phyloP scores from a whole-genome alignment of 768 basidiomycete genomes.

The Boletus huronensis region DNA sequence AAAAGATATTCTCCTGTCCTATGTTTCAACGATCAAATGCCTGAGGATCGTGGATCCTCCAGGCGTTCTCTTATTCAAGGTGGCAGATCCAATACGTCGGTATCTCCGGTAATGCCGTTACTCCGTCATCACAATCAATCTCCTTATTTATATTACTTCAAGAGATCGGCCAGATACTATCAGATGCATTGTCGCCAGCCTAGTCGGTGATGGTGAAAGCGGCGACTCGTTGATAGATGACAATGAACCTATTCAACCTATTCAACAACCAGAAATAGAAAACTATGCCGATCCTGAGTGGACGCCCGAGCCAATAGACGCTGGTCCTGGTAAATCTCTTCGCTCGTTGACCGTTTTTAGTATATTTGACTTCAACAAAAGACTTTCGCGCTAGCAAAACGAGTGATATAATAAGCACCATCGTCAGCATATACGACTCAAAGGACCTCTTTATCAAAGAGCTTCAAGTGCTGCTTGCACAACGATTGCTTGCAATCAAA shows the following conservation, averaged over 20 bases:
- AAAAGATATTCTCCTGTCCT: slow-evolving; percentile 82
- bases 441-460: slow-evolving; percentile 96
- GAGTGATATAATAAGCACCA: slow-evolving; percentile 91
- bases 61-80: slow-evolving; percentile 89
- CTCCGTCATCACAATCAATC: not conserved
- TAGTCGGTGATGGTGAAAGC: slow-evolving; percentile 82
- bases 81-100: slow-evolving; percentile 86
- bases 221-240: slow-evolving; percentile 83
- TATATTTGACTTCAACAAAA: slow-evolving; percentile 28
- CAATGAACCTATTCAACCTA: slow-evolving; percentile 72
- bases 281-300: slow-evolving; percentile 91
- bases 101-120: slow-evolving; percentile 68
- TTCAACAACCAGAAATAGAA: slow-evolving; percentile 74
- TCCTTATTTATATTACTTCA: not conserved
- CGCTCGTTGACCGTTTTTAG: not conserved
- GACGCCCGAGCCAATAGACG: slow-evolving; percentile 96
- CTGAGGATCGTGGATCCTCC: slow-evolving; percentile 88
- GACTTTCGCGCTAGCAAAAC: slow-evolving; percentile 91
- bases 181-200: slow-evolving; percentile 84
- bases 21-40: slow-evolving; percentile 90
- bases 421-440: slow-evolving; percentile 97
- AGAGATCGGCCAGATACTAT: slow-evolving; percentile 92
- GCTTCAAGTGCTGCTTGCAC: slow-evolving; percentile 86
- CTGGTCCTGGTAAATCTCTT: slow-evolving; percentile 72
- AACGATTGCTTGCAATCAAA: slow-evolving; percentile 73